Evolutionary conservation across 2,329 filamentous ascomycete genomes (phyloP), one percentile per base, ranked within the genome.

Genomic region (Colletotrichum sp.): DNA sequence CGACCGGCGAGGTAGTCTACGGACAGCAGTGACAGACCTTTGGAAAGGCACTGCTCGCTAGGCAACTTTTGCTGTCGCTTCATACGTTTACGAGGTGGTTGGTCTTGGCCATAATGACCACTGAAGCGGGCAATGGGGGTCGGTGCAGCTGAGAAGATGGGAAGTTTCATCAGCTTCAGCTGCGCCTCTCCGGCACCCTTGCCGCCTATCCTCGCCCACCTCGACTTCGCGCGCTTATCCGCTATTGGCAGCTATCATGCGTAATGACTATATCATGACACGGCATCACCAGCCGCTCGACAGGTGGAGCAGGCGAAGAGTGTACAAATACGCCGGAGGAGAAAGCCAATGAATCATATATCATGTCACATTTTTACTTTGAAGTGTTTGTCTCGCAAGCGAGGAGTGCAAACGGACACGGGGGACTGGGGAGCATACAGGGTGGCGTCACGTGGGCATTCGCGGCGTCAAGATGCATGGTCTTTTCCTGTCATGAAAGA

Each of bases 1-100:
- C 82, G 82, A 80, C 84, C 84, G 79, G 85, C 85, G 78, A 83
- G 85, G 34, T 77, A 75, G 70, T 25, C 36, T 18, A 27, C 22
- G 8, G 39, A n/a, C 48, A 34, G 16, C 43, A 52, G 10, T 22
- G 43, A 22, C 43, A 52, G 2, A 22, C 6, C 43, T 4, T 52
- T 52, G 2, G 43, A 22, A 13, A 52, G 43, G n/a, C n/a, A 52
- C 6, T 52, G n/a, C 43, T 25, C n/a, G 43, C n/a, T 52, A 52
- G n/a, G n/a, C 43, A 52, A 52, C n/a, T 52, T 22, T 22, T 52
- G 43, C 43, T 25, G 43, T 7, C 72, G 34, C 36, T 34, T 62
- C 62, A 76, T 76, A 76, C 70, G 74, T 76, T 73, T 65, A 61
- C n/a, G 34, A 55, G 34, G 25, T 34, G n/a, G 28, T 28, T 65